Percentiles rank a stretch among this genome's conserved stretches.
These are phyloP conservation scores for Eucalyptus pauciflora DNA, from an alignment of 345 rosid species.

Conservation along the genomic window DNA sequence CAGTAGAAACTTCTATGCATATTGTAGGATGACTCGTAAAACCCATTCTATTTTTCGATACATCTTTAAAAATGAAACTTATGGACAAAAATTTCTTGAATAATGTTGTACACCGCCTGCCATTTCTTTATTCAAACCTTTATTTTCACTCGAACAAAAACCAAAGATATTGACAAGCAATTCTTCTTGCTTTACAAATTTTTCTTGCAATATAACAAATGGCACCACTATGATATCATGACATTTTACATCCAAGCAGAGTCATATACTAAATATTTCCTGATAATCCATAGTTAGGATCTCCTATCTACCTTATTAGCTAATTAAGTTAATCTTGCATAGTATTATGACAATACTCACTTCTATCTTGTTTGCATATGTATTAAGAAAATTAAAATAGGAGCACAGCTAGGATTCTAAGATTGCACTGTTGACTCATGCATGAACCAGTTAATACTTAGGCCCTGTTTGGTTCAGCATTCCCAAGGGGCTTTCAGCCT, in stretches of 20 bases:
- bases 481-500: too few species aligned
- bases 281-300: not conserved
- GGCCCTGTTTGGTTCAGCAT: too few species aligned
- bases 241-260: not conserved
- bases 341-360: not conserved
- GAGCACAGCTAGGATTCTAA: not conserved
- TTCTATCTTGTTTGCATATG: not conserved
- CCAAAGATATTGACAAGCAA: not conserved
- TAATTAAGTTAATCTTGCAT: not conserved
- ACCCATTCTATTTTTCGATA: not conserved
- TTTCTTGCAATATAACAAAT: not conserved
- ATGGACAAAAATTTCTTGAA: not conserved
- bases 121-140: not conserved
- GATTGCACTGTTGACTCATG: not conserved
- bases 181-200: not conserved
- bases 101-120: rapidly evolving
- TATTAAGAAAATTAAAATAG: not conserved
- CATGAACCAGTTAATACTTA: not conserved
- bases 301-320: rapidly evolving
- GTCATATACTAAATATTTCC: not conserved
- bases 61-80: not conserved
- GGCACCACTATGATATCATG: not conserved
- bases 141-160: not conserved
- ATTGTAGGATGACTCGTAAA: not conserved
- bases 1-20: not conserved